Percentiles rank a stretch among this genome's conserved stretches.
Evolutionary conservation across 2,329 filamentous ascomycete species (phyloP).

Genomic region (Coniochaeta pulveracea): DNA sequence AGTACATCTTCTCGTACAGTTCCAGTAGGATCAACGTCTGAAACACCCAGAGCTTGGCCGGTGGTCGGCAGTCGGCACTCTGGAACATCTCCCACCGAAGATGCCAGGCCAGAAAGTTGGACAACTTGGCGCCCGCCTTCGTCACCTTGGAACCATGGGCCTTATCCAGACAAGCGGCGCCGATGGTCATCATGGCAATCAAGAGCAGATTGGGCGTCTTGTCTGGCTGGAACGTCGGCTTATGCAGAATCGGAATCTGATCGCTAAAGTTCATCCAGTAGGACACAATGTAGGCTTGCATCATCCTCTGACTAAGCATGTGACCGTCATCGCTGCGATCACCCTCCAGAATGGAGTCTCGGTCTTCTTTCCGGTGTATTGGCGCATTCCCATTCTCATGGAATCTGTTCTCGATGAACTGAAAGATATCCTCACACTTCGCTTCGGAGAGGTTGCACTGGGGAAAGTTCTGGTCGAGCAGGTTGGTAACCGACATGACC

Average conservation of each 20-base stretch:
- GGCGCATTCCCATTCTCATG: constrained; percentile 69
- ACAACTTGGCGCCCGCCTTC: constrained; percentile 67
- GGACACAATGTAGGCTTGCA: constrained; percentile 86
- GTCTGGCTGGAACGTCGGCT: constrained; percentile 84
- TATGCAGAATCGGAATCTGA: constrained; percentile 88
- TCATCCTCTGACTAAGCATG: constrained; percentile 79
- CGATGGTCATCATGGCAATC: constrained; percentile 83
- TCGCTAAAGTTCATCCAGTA: constrained; percentile 95
- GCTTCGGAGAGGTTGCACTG: constrained; percentile 77
- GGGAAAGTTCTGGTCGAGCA: constrained; percentile 69
- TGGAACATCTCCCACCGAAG: constrained; percentile 95
- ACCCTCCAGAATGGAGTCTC: constrained; percentile 68
- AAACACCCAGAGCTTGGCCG: constrained; percentile 93
- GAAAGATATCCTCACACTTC: constrained; percentile 73
- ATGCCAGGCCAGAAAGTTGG: constrained; percentile 86
- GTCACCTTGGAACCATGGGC: constrained; percentile 64
- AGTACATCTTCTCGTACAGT: constrained; percentile 96
- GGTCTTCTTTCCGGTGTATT: constrained; percentile 60
- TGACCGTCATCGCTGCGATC: constrained; percentile 55
- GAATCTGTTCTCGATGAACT: constrained; percentile 72
- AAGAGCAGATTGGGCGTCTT: constrained; percentile 76
- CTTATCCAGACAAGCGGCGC: constrained; percentile 80
- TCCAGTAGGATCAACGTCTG: constrained; percentile 83
- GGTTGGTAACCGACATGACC: constrained; percentile 80
- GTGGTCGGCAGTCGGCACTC: constrained; percentile 78